Percentiles rank a stretch among this genome's conserved stretches.
phyloP scores from a whole-genome alignment of 441 rosid species.

The Lepidium campestre region DNA sequence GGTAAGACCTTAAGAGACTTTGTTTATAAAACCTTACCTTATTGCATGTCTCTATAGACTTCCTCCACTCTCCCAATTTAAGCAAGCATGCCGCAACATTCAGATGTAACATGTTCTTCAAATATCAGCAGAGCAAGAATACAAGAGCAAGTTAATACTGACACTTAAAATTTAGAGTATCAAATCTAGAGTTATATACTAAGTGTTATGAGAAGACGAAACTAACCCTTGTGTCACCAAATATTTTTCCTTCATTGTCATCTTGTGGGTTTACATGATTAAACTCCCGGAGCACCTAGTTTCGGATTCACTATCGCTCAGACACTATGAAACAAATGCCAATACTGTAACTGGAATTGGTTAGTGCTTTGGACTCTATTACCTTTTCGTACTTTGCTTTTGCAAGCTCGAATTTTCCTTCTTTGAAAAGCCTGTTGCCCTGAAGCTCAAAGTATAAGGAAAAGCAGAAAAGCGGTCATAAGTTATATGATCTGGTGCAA shows the following conservation, averaged over 20 bases:
- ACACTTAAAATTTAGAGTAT: background rate
- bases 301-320: background rate
- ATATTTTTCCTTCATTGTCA: slow-evolving; percentile 89
- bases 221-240: slow-evolving; percentile 63
- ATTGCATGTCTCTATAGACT: slow-evolving; percentile 80
- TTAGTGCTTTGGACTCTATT: background rate
- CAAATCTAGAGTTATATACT: background rate
- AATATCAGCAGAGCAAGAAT: slow-evolving; percentile 12
- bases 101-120: slow-evolving; percentile 71
- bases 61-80: slow-evolving; percentile 84
- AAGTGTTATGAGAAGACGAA: background rate
- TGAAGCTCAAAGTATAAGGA: slow-evolving; percentile 37
- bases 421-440: slow-evolving; percentile 95
- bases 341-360: slow-evolving; percentile 4
- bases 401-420: slow-evolving; percentile 92
- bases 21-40: slow-evolving; percentile 46
- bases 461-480: background rate
- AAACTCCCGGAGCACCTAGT: slow-evolving; percentile 90
- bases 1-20: background rate
- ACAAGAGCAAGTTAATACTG: background rate
- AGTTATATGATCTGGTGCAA: background rate
- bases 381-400: slow-evolving; percentile 98
- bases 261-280: slow-evolving; percentile 99
- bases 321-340: background rate
- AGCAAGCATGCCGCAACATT: slow-evolving; percentile 91